phyloP scores from a whole-genome alignment of 192 early-diverging fungal species.

The Linnemannia zychae region DNA sequence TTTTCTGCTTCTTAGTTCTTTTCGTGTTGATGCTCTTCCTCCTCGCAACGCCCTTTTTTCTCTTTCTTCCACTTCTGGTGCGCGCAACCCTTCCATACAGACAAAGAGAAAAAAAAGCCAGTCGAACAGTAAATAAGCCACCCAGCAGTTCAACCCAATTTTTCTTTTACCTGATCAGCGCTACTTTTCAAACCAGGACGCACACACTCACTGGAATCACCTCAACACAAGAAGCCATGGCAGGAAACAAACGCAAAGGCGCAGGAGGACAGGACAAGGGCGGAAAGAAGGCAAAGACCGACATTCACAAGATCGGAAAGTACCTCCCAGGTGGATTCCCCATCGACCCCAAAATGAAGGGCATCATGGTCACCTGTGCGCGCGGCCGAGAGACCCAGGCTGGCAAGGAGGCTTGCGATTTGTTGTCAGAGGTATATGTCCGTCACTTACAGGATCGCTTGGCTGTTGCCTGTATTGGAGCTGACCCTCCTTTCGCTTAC shows the following conservation, averaged over 20 bases:
- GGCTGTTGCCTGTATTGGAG: neutral
- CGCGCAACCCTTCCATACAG: neutral
- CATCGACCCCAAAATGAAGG: conserved; percentile 61
- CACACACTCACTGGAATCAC: neutral
- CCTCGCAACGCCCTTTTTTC: neutral
- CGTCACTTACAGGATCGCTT: neutral
- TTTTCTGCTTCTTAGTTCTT: neutral
- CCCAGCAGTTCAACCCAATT: no score
- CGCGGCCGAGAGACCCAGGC: conserved; percentile 59
- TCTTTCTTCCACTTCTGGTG: neutral
- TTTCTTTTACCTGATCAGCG: neutral
- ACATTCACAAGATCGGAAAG: conserved; percentile 49
- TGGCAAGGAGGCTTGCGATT: conserved; percentile 62
- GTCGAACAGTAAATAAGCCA: no score
- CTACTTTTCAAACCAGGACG: neutral
- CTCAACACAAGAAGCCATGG: conserved; percentile 14
- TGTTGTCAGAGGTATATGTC: conserved; percentile 60
- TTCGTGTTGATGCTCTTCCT: neutral
- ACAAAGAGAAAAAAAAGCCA: no score
- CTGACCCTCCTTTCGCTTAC: neutral
- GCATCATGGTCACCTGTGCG: conserved; percentile 65
- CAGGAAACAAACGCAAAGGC: conserved; percentile 50
- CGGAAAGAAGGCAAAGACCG: conserved; percentile 43
- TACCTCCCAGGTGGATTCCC: conserved; percentile 56
- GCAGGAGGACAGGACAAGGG: conserved; percentile 12